Evolutionary conservation across 805 yeast genomes (phyloP).

Genomic region (Hanseniaspora guilliermondii): DNA sequence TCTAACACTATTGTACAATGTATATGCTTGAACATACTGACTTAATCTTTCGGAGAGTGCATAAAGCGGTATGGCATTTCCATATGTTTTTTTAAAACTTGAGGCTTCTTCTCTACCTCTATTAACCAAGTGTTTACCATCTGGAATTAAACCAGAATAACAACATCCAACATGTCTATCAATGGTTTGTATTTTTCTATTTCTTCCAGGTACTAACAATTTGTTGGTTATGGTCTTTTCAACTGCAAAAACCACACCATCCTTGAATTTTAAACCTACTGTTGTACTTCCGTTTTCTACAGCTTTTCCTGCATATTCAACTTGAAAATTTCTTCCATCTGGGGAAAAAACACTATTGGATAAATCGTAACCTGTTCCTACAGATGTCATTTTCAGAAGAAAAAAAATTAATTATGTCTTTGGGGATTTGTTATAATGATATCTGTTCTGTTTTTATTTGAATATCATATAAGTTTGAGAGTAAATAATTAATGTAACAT

Average conservation of each 20-base stretch:
- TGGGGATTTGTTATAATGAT: no score
- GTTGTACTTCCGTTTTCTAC: slow-evolving; percentile 96
- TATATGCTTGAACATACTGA: slow-evolving; percentile 84
- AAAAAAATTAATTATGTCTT: background rate
- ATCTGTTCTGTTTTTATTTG: no score
- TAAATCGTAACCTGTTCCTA: slow-evolving; percentile 98
- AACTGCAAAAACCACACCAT: slow-evolving; percentile 95
- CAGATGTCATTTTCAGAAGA: slow-evolving; percentile 70
- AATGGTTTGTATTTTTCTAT: slow-evolving; percentile 81
- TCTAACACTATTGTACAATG: slow-evolving; percentile 91
- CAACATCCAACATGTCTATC: slow-evolving; percentile 92
- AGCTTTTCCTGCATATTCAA: slow-evolving; percentile 93
- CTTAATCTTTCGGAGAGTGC: slow-evolving; percentile 80
- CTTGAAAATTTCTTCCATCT: slow-evolving; percentile 93
- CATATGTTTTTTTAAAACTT: slow-evolving; percentile 63
- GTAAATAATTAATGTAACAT: no score
- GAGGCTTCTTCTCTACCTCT: slow-evolving; percentile 88
- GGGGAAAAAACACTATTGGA: slow-evolving; percentile 84
- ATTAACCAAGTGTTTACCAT: slow-evolving; percentile 84
- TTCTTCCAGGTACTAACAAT: slow-evolving; percentile 75
- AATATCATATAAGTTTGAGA: no score
- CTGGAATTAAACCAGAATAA: slow-evolving; percentile 90
- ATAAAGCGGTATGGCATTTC: slow-evolving; percentile 64
- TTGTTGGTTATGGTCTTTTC: slow-evolving; percentile 83
- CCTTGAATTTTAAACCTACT: slow-evolving; percentile 79